Percentiles rank a stretch among this genome's conserved stretches.
phyloP scores from a whole-genome alignment of 345 rosid species.

The Salix suchowensis region DNA sequence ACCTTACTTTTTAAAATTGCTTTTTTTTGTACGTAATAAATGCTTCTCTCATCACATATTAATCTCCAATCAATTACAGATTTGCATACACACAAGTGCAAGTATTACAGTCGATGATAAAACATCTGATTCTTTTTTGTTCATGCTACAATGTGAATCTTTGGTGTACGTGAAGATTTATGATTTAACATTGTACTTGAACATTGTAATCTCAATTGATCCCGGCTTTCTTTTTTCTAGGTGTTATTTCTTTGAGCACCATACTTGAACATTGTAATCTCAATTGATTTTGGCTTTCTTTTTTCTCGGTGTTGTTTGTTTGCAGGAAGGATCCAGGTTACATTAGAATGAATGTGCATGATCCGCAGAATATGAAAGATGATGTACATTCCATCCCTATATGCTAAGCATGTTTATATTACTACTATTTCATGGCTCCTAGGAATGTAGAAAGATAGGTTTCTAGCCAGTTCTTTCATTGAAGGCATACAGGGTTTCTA shows the following conservation, averaged over 20 bases:
- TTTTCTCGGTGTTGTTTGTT: constrained; percentile 6
- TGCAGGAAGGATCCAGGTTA: constrained; percentile 95
- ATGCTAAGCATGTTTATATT: neutral
- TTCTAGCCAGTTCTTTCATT: neutral
- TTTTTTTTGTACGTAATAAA: neutral
- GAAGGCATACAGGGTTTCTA: neutral
- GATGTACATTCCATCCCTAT: constrained; percentile 52
- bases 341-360: constrained; percentile 74
- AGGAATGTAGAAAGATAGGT: neutral
- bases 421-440: neutral
- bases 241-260: constrained; percentile 13
- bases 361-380: constrained; percentile 82
- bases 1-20: neutral
- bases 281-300: neutral
- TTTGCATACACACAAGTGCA: neutral
- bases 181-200: neutral
- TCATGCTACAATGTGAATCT: neutral
- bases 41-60: neutral
- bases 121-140: neutral
- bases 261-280: neutral
- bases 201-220: neutral
- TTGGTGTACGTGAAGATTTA: neutral
- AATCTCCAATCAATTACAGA: neutral
- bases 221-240: neutral
- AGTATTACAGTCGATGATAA: neutral